Base-by-base conservation (phyloP, 495 filamentous ascomycete genomes). In the Penicillium angulare region DNA sequence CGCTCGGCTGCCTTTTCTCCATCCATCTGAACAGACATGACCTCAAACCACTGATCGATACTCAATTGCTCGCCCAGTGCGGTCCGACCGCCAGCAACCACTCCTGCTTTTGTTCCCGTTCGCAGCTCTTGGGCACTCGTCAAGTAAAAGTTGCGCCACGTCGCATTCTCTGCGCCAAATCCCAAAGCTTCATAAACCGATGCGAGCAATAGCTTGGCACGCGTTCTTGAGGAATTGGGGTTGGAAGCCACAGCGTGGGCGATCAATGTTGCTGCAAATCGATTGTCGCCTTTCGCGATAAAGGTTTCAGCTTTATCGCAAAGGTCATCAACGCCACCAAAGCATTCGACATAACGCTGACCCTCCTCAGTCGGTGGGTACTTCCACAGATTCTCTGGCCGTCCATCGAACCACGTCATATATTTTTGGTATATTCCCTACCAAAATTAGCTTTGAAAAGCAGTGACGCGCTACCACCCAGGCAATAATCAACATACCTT, bases 341-440 rank as follows among this genome's bases (percentile, higher is more conserved):
- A 56, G 22, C 59, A 59, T 52, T 5, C 50, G 22, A 71, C 57
- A 46, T 66, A 69, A 7, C 64, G 50, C 13, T 34, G 43, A 0
- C 51, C 67, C 18, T 49, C 55, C 17, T 61, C 64, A 0, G 40
- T 45, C 0, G 69, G 62, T 0, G 67, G 43, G 27, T 63, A 49
- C 36, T 67, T 54, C 69, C 69, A 73, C 3, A 71, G 49, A 48
- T 73, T 53, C 2, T 55, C 66, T 0, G 67, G 64, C 17, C 67
- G 64, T 0, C 67, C 66, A 47, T 73, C 64, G 42, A 64, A 73
- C 69, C 66, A 73, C 6, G 59, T 63, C 56, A 63, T 65, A 34
- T 73, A 73, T 0, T 64, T 64, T 16, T 69, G 53, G 36, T 73
- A 73, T 17, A 73, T 66, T 31, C 27, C 27, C 27, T 31, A 12